phyloP scores from a whole-genome alignment of 768 basidiomycete genomes.

The Calocera cornea region DNA sequence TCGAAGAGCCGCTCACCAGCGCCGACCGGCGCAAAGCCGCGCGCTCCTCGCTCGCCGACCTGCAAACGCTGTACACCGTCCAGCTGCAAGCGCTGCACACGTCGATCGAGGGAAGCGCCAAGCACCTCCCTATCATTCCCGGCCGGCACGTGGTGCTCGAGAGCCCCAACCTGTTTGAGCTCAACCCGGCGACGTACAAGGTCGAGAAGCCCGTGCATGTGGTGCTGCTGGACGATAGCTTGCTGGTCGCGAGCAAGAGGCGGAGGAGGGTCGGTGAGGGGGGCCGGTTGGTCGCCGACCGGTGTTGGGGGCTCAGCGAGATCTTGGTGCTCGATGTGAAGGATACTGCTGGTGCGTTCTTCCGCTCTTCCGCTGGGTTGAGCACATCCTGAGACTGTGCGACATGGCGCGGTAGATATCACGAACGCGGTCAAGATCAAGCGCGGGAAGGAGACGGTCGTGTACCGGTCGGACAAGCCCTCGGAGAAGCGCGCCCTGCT shows the following conservation, averaged over 20 bases:
- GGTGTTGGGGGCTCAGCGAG: conserved; percentile 86
- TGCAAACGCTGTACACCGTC: conserved; percentile 83
- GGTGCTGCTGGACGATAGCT: conserved; percentile 80
- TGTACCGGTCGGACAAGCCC: conserved; percentile 71
- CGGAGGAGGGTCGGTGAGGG: conserved; percentile 48
- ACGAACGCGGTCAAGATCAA: conserved; percentile 96
- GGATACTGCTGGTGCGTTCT: conserved; percentile 66
- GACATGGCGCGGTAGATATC: conserved; percentile 31
- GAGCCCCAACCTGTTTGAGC: conserved; percentile 62
- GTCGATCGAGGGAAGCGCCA: conserved; percentile 86
- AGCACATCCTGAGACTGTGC: neutral
- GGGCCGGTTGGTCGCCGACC: conserved; percentile 79
- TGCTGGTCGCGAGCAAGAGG: conserved; percentile 72
- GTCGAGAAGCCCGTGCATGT: conserved; percentile 75
- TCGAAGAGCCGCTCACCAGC: conserved; percentile 1
- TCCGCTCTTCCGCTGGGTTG: neutral
- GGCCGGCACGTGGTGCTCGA: conserved; percentile 86
- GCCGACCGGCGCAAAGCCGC: conserved; percentile 44
- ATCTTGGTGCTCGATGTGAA: conserved; percentile 94
- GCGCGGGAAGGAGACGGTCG: conserved; percentile 85
- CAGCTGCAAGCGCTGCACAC: conserved; percentile 86
- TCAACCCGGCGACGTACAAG: conserved; percentile 94
- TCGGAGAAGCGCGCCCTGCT: conserved; percentile 80
- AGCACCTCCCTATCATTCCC: conserved; percentile 81
- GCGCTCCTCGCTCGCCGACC: conserved; percentile 90